Base-by-base conservation (phyloP, 2,329 filamentous ascomycete species). In the Botrytis fabae region DNA sequence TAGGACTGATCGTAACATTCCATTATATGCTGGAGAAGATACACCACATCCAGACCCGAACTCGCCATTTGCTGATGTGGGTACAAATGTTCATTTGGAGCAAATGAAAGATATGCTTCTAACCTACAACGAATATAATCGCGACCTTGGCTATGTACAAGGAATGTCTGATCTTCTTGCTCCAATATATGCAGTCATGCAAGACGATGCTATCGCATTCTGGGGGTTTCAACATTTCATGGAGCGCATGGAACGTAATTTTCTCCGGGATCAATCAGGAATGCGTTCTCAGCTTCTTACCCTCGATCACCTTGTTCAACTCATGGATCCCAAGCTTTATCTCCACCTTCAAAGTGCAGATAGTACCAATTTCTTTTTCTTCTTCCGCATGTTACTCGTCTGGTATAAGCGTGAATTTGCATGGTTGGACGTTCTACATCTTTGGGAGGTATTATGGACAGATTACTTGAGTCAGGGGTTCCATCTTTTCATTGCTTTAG, bases 41-140 rank as follows among this genome's bases (percentile, higher is more conserved):
- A 97, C 94, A 59, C 95, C 96, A 12, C 96, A 99, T 80, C 97
- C 96, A 0, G 96, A 99, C 79, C 96, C 96, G 0, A 93, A 95
- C 75, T 98, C 95, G 0, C 95, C 96, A 0, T 99, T 98, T 82
- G 93, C 95, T 20, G 93, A 95, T 62, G 89, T 91, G 6, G 96
- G 96, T 75, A 99, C 96, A 64, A 99, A 99, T 79, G 95, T 98
- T 9, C 96, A 99, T 82, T 88, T 99, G 76, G 96, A 99, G 83
- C 96, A 99, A 84, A 93, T 99, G 89, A 99, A 99, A 84, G 96
- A 99, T 81, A 97, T 99, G 93, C 90, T 99, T 0, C 87, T 99
- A 28, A 98, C 96, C 0, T 99, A 99, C 82, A 98, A 99, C 81
- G 96, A 99, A 83, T 97, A 97, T 83, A 99, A 99, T 84, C 93